Evolutionary conservation across 129 eudicot species (phyloP).

Genomic region (Flaveria bidentis): DNA sequence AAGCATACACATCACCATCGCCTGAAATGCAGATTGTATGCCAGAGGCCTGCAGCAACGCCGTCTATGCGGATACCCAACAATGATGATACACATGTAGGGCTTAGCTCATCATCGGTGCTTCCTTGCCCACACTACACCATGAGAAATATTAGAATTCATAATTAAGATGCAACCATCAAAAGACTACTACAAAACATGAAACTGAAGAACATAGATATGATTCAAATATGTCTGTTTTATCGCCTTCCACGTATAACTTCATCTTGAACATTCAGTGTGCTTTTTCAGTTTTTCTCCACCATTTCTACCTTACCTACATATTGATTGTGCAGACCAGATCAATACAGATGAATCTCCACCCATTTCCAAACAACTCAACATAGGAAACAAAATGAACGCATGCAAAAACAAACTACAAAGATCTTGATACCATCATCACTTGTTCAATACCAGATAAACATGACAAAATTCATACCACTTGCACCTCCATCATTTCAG

Average conservation of each 20-base stretch:
- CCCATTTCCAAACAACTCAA: conserved; percentile 5
- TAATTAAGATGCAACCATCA: conserved; percentile 4
- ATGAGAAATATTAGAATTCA: conserved; percentile 17
- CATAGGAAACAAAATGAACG: conserved; percentile 1
- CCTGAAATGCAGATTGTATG: conserved; percentile 88
- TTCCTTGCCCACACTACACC: conserved; percentile 96
- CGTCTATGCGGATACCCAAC: conserved; percentile 68
- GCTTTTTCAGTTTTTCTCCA: conserved; percentile 41
- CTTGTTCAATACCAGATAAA: conserved; percentile 3
- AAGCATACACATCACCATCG: conserved; percentile 86
- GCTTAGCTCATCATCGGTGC: conserved; percentile 90
- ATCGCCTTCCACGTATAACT: conserved; percentile 46
- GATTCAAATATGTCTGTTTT: conserved; percentile 19
- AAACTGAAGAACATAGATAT: conserved; percentile 21
- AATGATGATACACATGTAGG: conserved; percentile 91
- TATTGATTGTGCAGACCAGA: conserved; percentile 35
- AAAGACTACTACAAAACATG: conserved; percentile 14
- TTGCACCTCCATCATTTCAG: conserved; percentile 16
- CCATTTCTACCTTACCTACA: conserved; percentile 69
- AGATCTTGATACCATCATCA: conserved; percentile 16
- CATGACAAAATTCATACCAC: conserved; percentile 1
- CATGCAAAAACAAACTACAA: not conserved
- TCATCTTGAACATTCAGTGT: conserved; percentile 62
- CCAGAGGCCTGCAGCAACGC: conserved; percentile 95
- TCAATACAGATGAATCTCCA: conserved; percentile 22